These are phyloP conservation scores for Aureococcus anophagefferens DNA, from an alignment of 108 stramenopile genomes.

Conservation along the genomic window DNA sequence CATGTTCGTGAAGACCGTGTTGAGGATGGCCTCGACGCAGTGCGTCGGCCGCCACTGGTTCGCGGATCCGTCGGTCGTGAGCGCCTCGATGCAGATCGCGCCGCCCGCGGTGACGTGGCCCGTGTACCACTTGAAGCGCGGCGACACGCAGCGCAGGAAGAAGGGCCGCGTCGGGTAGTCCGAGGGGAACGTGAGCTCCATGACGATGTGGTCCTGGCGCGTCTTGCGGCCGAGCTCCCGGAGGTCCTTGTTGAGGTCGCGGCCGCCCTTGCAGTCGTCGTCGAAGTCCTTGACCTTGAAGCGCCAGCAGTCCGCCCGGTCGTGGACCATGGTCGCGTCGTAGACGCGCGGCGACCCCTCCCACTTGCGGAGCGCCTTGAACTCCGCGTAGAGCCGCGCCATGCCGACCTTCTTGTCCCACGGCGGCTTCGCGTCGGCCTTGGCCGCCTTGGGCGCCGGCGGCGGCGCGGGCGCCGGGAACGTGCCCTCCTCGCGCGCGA, in stretches of 20 bases:
- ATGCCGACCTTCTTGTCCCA: too few relatives aligned
- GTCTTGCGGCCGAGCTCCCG: neutral
- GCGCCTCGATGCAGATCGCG: neutral
- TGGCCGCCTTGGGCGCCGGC: too few relatives aligned
- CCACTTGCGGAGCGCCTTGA: too few relatives aligned
- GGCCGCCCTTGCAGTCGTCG: neutral
- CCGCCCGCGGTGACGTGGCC: neutral
- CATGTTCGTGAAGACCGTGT: neutral
- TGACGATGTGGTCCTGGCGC: neutral
- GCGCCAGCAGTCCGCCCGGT: neutral
- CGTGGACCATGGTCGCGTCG: too few relatives aligned
- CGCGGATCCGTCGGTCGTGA: neutral
- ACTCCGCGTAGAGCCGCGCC: too few relatives aligned
- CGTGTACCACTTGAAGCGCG: neutral
- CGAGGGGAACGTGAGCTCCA: neutral
- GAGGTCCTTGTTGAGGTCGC: neutral
- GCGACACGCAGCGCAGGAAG: neutral
- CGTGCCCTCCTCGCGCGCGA: too few relatives aligned
- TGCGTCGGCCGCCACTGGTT: neutral
- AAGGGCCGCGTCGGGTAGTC: constrained; percentile 1
- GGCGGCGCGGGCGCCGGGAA: too few relatives aligned
- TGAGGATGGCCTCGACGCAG: neutral
- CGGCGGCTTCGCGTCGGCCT: too few relatives aligned
- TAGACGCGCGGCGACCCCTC: too few relatives aligned
- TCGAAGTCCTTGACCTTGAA: neutral